Percentiles rank a stretch among this genome's conserved stretches.
phyloP scores from a whole-genome alignment of 1,139 yeast species.

The Insectozyma bohioensis region DNA sequence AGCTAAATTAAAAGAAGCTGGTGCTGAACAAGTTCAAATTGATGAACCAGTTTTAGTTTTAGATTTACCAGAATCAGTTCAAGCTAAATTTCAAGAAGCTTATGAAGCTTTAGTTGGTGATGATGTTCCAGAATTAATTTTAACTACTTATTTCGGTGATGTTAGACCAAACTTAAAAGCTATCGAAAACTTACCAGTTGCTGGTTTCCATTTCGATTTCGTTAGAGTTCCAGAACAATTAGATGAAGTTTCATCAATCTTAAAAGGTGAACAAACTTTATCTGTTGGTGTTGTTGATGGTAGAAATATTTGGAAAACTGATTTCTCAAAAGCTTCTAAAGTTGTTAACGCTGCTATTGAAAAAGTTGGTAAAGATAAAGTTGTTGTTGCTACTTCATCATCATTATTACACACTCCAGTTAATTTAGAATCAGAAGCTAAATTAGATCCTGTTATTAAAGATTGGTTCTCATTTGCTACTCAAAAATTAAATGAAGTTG shows the following conservation, averaged over 20 bases:
- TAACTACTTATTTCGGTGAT: slow-evolving; percentile 97
- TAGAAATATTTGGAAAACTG: slow-evolving; percentile 99
- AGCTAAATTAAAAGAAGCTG: slow-evolving; percentile 85
- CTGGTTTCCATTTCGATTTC: slow-evolving; percentile 96
- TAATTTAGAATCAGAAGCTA: slow-evolving; percentile 87
- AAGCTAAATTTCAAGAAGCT: slow-evolving; percentile 85
- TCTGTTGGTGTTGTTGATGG: slow-evolving; percentile 98
- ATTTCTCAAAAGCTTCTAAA: slow-evolving; percentile 81
- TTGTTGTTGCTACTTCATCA: slow-evolving; percentile 93
- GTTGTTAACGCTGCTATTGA: slow-evolving; percentile 79
- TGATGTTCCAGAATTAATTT: slow-evolving; percentile 73
- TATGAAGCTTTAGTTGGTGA: slow-evolving; percentile 67
- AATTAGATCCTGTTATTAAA: slow-evolving; percentile 85
- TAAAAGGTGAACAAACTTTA: slow-evolving; percentile 65
- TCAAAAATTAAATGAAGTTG: slow-evolving; percentile 92
- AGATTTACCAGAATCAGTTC: slow-evolving; percentile 83
- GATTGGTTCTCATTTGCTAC: slow-evolving; percentile 99
- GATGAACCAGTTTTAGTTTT: slow-evolving; percentile 97
- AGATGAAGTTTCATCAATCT: slow-evolving; percentile 70
- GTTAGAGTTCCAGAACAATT: slow-evolving; percentile 97
- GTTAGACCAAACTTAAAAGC: slow-evolving; percentile 95
- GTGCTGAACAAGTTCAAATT: slow-evolving; percentile 93
- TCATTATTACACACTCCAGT: slow-evolving; percentile 98
- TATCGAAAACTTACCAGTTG: slow-evolving; percentile 84
- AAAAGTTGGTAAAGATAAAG: slow-evolving; percentile 83